These are phyloP conservation scores for Infundibulicybe gibba DNA, from an alignment of 768 basidiomycete species.

Conservation along the genomic window DNA sequence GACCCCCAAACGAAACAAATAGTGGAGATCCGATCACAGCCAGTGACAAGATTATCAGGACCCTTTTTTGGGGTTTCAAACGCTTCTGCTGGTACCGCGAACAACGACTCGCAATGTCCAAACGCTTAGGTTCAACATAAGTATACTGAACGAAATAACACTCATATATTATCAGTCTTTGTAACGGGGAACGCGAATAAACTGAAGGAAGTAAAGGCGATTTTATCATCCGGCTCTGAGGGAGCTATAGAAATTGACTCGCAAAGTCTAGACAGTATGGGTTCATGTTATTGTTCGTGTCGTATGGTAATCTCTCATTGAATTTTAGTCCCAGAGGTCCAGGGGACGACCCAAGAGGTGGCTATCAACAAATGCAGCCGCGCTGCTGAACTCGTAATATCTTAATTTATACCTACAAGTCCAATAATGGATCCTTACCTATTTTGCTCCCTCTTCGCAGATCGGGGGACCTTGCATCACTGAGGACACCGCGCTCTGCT, in stretches of 20 bases:
- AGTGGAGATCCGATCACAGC: too few relatives aligned
- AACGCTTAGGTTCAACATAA: too few relatives aligned
- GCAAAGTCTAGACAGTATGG: conserved; percentile 75
- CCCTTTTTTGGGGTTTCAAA: too few relatives aligned
- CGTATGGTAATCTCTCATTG: not conserved
- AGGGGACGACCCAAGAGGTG: conserved; percentile 90
- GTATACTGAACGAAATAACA: too few relatives aligned
- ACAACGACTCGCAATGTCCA: too few relatives aligned
- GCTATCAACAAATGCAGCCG: conserved; percentile 81
- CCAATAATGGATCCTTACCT: not conserved
- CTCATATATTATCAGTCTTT: conserved; percentile 54
- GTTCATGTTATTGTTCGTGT: not conserved
- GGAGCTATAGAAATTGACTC: conserved; percentile 76
- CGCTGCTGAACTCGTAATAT: conserved; percentile 63
- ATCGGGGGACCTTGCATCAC: conserved; percentile 55
- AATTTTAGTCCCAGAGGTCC: conserved; percentile 81
- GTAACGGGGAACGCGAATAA: conserved; percentile 96
- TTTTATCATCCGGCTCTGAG: conserved; percentile 55
- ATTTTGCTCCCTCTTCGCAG: conserved; percentile 19
- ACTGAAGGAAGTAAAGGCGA: conserved; percentile 81
- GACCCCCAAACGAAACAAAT: too few relatives aligned
- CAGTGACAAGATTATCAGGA: too few relatives aligned
- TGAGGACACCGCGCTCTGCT: conserved; percentile 94
- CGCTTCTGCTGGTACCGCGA: too few relatives aligned
- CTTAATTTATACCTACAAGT: conserved; percentile 30